Base-by-base conservation (phyloP, 2,329 filamentous ascomycete species). In the Coniochaeta sp. region DNA sequence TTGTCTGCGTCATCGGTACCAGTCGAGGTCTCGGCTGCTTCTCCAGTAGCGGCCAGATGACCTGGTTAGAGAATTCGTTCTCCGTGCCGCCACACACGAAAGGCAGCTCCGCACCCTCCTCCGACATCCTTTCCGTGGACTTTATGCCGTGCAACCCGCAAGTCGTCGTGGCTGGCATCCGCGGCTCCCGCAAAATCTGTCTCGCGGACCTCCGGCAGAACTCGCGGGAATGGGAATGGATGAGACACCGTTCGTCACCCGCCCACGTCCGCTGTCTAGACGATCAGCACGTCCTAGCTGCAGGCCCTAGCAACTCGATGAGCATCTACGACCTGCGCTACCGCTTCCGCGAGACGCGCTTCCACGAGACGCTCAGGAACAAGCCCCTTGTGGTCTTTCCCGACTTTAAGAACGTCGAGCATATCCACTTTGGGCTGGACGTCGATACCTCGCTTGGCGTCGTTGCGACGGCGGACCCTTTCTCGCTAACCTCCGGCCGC, bases 261-360 rank as follows among this genome's bases (percentile, higher is more conserved):
- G 74, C 81, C 0, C 81, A 84, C 61, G 68, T 87, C 34, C 76
- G 75, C 36, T 76, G 79, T 58, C 65, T 85, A 1, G 77, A 78
- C 57, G 69, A 71, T 8, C 71, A 83, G 64, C 78, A 81, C 52
- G 71, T 86, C 22, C 71, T 88, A 1, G 79, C 80, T 3, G 78
- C 82, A 0, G 83, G 84, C 1, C 70, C 84, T 1, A 66, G 71
- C 34, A 76, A 75, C 66, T 73, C 67, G 59, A 80, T 88, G 73
- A 74, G 74, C 1, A 70, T 86, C 6, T 88, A 85, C 65, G 85
- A 88, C 63, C 62, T 82, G 34, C 82, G 85, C 1, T 83, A 76
- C 64, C 58, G 59, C 34, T 36, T 28, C 43, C 4, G 47, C 40
- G 22, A 28, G n/a, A 38, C 31, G 31, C n/a, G 31, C 54, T 17